Percentiles rank a stretch among this genome's conserved stretches.
Evolutionary conservation across 495 filamentous ascomycete species (phyloP).

Genomic region (Cercophora scortea): DNA sequence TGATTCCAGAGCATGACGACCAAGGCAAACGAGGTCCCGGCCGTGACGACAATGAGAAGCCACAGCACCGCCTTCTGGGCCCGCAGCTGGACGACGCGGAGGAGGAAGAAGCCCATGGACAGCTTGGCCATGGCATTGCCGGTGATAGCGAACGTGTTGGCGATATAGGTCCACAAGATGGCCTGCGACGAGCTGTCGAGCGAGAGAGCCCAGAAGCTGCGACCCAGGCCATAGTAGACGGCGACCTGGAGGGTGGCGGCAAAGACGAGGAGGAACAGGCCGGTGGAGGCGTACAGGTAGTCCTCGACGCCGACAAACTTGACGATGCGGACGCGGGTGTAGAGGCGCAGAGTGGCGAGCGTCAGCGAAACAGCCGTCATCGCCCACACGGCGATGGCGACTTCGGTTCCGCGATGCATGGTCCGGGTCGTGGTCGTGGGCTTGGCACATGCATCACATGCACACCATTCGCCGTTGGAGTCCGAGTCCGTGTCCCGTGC

Average conservation of each 20-base stretch:
- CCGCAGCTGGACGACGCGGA: conserved; percentile 29
- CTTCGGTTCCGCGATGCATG: conserved; percentile 19
- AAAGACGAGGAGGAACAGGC: conserved; percentile 28
- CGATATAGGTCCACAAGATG: conserved; percentile 33
- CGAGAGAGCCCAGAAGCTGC: conserved; percentile 22
- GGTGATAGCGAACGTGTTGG: conserved; percentile 30
- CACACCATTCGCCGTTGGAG: background rate
- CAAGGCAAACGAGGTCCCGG: conserved; percentile 21
- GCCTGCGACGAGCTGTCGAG: conserved; percentile 24
- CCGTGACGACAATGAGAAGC: conserved; percentile 24
- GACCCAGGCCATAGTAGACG: conserved; percentile 25
- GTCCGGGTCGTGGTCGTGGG: no score
- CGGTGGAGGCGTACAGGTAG: conserved; percentile 25
- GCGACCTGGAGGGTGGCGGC: conserved; percentile 27
- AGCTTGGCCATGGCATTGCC: conserved; percentile 34
- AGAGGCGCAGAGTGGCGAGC: conserved; percentile 26
- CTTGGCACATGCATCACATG: background rate
- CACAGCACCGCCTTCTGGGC: conserved; percentile 29
- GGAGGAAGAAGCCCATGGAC: conserved; percentile 33
- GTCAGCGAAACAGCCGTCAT: conserved; percentile 23
- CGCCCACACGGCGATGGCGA: conserved; percentile 30
- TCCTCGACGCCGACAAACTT: conserved; percentile 31
- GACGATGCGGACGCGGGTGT: conserved; percentile 29
- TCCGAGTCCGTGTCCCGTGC: background rate
- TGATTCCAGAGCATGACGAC: conserved; percentile 32